Percentiles rank a stretch among this genome's conserved stretches.
Evolutionary conservation across 1,139 yeast genomes (phyloP).

Genomic region (Saccharomyces hybrid): DNA sequence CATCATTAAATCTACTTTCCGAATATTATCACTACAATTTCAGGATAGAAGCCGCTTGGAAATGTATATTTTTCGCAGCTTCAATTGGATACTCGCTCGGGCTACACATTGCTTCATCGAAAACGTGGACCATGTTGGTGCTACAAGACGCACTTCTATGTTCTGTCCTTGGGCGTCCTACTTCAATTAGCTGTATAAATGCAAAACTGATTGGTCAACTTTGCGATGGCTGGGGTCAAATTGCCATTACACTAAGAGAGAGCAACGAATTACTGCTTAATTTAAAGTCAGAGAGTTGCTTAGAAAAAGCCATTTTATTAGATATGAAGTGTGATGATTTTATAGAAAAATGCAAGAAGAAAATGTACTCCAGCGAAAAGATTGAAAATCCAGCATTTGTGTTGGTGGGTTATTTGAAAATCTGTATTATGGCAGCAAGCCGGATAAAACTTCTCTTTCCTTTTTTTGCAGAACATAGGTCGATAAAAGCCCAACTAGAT

Average conservation of each 20-base stretch:
- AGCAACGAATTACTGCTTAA: not conserved
- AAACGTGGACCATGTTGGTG: slow-evolving; percentile 11
- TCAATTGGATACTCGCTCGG: slow-evolving; percentile 3
- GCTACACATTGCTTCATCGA: not conserved
- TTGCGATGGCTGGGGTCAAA: not conserved
- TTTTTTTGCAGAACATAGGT: slow-evolving; percentile 6
- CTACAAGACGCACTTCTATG: slow-evolving; percentile 10
- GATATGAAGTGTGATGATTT: not conserved
- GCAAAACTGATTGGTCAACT: not conserved
- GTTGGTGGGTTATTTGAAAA: slow-evolving; percentile 6
- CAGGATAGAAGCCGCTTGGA: slow-evolving; percentile 11
- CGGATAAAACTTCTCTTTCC: slow-evolving; percentile 9
- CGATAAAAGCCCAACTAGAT: slow-evolving; percentile 6
- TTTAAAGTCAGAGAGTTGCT: not conserved
- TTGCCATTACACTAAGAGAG: not conserved
- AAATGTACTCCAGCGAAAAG: not conserved
- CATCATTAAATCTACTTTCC: slow-evolving; percentile 8
- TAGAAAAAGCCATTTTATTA: not conserved
- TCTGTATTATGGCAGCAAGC: slow-evolving; percentile 8
- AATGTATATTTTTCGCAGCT: slow-evolving; percentile 9
- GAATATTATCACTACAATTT: slow-evolving; percentile 11
- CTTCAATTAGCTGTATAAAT: slow-evolving; percentile 6
- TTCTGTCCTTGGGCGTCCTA: slow-evolving; percentile 10
- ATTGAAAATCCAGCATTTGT: not conserved
- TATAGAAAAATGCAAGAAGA: not conserved